Evolutionary conservation across 305 asterid species (phyloP), one percentile per base, ranked within the genome.

Genomic region (Fraxinus ornus): DNA sequence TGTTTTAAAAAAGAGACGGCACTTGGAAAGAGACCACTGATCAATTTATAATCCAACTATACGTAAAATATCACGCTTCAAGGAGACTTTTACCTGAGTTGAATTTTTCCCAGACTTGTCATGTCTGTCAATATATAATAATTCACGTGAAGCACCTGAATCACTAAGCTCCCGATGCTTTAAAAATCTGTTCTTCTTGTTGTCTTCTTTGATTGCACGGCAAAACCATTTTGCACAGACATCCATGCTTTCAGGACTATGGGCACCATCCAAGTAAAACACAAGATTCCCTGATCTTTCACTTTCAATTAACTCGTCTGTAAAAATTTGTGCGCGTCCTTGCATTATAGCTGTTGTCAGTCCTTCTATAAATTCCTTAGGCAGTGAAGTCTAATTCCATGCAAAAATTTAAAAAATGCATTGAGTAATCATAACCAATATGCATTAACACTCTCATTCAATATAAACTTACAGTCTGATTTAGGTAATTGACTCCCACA

Each of bases 221-320:
- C 89, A 88, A 89, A 94, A 96, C 99, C 98, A 96, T 83, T 94
- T 90, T 81, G 95, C 99, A 88, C 98, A 96, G 62, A 87, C 99
- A 12, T 96, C 99, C 99, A 94, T 96, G 91, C 99, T 96, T 91
- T 96, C 99, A 68, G 99, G 99, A 88, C 99, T 94, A 86, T 96
- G 99, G 79, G 99, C 99, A 78, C 99, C 99, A 86, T 96, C 99
- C 86, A 96, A 84, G 87, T 93, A 94, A 86, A 94, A 94, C 83
- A 92, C 93, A 78, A 96, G 94, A 84, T 92, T 92, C 86, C 92
- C 94, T 35, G 84, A 81, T 83, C 87, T 91, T 83, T 91, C 91
- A 83, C 87, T 85, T 82, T 92, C 97, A 80, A 88, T 87, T 75
- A 91, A 80, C 71, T 85, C 83, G 88, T 96, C 98, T 9, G 91